phyloP scores from a whole-genome alignment of 805 yeast species.

The Wickerhamomyces mucosus region DNA sequence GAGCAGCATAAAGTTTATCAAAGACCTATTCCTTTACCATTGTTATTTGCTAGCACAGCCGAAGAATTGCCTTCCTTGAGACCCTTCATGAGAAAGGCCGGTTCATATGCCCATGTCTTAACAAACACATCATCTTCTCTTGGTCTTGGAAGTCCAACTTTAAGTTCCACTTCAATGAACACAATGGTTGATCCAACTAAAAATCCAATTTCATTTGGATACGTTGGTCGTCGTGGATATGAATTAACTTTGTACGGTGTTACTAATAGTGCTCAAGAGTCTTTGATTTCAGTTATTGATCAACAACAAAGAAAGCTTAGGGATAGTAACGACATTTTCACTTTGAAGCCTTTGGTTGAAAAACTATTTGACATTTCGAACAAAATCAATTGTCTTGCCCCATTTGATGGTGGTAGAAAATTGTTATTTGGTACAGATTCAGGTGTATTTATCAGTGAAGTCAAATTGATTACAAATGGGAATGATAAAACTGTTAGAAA shows the following conservation, averaged over 20 bases:
- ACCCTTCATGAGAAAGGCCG: slow-evolving; percentile 26
- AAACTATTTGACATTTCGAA: slow-evolving; percentile 65
- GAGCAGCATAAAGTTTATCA: slow-evolving; percentile 89
- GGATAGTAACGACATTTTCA: slow-evolving; percentile 68
- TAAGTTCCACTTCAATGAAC: slow-evolving; percentile 9
- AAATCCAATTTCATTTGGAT: slow-evolving; percentile 38
- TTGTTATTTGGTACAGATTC: slow-evolving; percentile 84
- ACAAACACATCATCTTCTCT: neutral
- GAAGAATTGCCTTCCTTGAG: slow-evolving; percentile 68
- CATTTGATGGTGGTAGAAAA: slow-evolving; percentile 91
- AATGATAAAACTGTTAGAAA: slow-evolving; percentile 38
- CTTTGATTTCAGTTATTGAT: slow-evolving; percentile 70
- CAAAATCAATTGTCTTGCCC: slow-evolving; percentile 83
- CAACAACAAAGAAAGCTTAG: slow-evolving; percentile 70
- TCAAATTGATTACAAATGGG: slow-evolving; percentile 27
- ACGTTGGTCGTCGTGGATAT: slow-evolving; percentile 39
- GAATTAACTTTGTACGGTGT: slow-evolving; percentile 34
- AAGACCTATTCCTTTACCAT: slow-evolving; percentile 75
- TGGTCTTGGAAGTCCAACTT: neutral
- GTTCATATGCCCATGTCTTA: slow-evolving; percentile 20
- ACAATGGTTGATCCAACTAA: slow-evolving; percentile 19
- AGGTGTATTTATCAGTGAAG: slow-evolving; percentile 80
- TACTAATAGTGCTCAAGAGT: slow-evolving; percentile 53
- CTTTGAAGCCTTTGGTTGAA: slow-evolving; percentile 65
- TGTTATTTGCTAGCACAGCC: slow-evolving; percentile 62